phyloP scores from a whole-genome alignment of 1,284 basidiomycete genomes.

The Apiotrichum akiyoshidainum region DNA sequence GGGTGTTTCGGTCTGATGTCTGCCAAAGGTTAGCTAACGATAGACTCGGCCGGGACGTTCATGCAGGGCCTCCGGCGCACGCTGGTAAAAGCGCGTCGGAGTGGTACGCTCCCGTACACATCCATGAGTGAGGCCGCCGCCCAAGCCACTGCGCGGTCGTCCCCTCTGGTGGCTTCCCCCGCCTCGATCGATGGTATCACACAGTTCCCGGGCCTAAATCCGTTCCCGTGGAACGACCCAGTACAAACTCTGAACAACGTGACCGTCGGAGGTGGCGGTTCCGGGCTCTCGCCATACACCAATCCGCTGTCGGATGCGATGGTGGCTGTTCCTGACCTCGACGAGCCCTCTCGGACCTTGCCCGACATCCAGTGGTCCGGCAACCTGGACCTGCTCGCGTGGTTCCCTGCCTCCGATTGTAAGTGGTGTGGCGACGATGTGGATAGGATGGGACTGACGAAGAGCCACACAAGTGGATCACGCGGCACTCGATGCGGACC shows the following conservation, averaged over 20 bases:
- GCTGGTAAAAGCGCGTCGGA: slow-evolving; percentile 14
- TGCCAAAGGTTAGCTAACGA: no score
- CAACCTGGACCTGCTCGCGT: slow-evolving; percentile 15
- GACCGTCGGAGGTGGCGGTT: background rate
- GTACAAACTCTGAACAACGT: slow-evolving; percentile 4
- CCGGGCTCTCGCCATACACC: no score
- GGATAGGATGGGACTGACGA: background rate
- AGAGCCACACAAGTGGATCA: slow-evolving; percentile 1
- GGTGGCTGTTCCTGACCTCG: no score
- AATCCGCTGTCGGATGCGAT: no score
- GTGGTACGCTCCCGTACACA: slow-evolving; percentile 16
- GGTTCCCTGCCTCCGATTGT: slow-evolving; percentile 16
- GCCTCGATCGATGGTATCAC: background rate
- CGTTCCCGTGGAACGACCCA: slow-evolving; percentile 22
- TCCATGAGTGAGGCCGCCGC: slow-evolving; percentile 12
- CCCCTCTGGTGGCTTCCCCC: background rate
- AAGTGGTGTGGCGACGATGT: background rate
- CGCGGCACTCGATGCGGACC: slow-evolving; percentile 17
- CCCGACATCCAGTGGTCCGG: slow-evolving; percentile 9
- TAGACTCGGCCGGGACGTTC: slow-evolving; percentile 12
- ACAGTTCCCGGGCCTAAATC: slow-evolving; percentile 17
- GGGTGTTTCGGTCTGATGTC: no score
- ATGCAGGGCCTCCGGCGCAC: slow-evolving; percentile 17
- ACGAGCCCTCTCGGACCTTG: background rate
- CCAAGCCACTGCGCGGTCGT: background rate